A percentile compares a stretch with the other conserved stretches of the same genome.
These are phyloP conservation scores for Handroanthus guayacan DNA, from an alignment of 257 asterid species.

Conservation along the genomic window DNA sequence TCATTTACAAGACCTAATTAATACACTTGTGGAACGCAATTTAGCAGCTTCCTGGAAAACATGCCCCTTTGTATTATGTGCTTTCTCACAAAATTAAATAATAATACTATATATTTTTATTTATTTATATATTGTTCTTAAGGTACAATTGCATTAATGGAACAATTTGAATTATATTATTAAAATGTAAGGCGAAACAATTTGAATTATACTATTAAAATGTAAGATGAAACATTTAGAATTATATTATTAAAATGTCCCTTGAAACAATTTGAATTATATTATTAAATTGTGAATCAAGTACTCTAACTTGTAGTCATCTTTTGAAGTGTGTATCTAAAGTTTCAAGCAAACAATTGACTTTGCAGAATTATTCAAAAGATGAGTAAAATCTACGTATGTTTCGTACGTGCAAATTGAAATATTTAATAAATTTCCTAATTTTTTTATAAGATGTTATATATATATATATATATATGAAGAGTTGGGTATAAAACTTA, in stretches of 20 bases:
- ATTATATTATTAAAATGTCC: neutral
- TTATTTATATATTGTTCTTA: neutral
- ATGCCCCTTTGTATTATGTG: slow-evolving; percentile 49
- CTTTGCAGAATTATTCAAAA: slow-evolving; percentile 27
- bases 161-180: slow-evolving; percentile 14
- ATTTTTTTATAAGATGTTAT: neutral
- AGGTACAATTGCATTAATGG: slow-evolving; percentile 29
- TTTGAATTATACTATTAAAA: slow-evolving; percentile 5
- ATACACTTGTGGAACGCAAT: slow-evolving; percentile 44
- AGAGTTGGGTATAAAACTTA: too few relatives aligned
- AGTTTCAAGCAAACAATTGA: slow-evolving; percentile 38
- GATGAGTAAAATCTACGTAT: neutral
- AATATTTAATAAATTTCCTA: neutral
- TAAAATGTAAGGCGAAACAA: neutral
- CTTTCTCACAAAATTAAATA: slow-evolving; percentile 5
- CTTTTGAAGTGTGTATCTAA: slow-evolving; percentile 15
- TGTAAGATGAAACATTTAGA: slow-evolving; percentile 3
- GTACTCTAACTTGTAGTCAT: slow-evolving; percentile 19
- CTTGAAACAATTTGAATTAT: slow-evolving; percentile 9
- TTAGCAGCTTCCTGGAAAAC: slow-evolving; percentile 63
- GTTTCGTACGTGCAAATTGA: slow-evolving; percentile 7
- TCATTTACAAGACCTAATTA: slow-evolving; percentile 45
- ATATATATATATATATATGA: too few relatives aligned
- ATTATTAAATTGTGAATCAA: neutral
- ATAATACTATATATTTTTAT: neutral